Conservation (phyloP, 257 asterid genomes). For the Cordia subcordata region DNA sequence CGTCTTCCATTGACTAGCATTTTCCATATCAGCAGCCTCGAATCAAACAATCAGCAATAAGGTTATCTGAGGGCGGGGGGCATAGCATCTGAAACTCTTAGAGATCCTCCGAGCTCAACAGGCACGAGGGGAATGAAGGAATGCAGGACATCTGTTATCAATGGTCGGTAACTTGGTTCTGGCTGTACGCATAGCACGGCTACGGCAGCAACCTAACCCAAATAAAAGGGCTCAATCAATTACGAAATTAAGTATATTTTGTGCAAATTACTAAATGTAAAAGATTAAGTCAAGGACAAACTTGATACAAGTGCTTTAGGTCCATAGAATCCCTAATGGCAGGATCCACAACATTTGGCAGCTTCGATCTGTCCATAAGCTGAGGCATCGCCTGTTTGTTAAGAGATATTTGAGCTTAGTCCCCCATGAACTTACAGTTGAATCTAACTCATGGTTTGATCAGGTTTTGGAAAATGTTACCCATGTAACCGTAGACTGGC, state of each 20-base stretch:
- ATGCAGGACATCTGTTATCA: conserved; percentile 90
- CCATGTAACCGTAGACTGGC: conserved; percentile 88
- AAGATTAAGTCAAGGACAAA: conserved; percentile 13
- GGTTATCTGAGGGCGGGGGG: conserved; percentile 26
- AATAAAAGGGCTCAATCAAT: conserved; percentile 2
- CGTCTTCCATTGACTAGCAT: not conserved
- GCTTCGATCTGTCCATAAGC: conserved; percentile 86
- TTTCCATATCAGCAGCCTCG: conserved; percentile 6
- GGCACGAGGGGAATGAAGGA: conserved; percentile 97
- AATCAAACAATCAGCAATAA: conserved; percentile 4
- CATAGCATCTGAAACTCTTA: conserved; percentile 45
- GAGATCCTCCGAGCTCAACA: conserved; percentile 80
- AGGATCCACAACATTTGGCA: conserved; percentile 77
- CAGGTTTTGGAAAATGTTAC: conserved; percentile 27
- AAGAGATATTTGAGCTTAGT: conserved; percentile 2
- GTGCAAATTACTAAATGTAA: not conserved
- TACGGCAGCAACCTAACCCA: conserved; percentile 83
- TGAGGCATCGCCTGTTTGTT: conserved; percentile 88
- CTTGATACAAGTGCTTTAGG: conserved; percentile 90
- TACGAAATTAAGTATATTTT: not conserved
- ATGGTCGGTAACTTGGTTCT: conserved; percentile 91
- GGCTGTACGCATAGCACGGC: conserved; percentile 94
- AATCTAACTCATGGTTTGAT: not conserved
- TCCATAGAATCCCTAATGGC: conserved; percentile 76
- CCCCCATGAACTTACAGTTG: not conserved